Evolutionary conservation across 106 monocot species (phyloP), one percentile per base, ranked within the genome.

Genomic region (Dioscorea dumetorum): DNA sequence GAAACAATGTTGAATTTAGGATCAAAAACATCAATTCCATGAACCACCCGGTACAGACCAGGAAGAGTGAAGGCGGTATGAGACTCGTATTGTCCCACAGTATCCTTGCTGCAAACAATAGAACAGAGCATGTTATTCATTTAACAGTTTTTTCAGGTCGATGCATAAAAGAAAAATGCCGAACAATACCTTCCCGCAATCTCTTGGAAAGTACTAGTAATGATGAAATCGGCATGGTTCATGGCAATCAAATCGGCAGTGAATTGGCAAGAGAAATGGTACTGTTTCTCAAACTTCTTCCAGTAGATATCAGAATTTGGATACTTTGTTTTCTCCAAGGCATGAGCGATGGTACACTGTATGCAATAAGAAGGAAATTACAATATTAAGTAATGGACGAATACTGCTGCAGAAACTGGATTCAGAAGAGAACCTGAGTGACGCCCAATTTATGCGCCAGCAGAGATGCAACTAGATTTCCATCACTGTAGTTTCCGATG

Each of bases 241-340:
- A 90, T 90, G 32, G 90, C 90, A 21, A 90, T 81, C n/a, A 90
- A 68, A 49, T 90, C 90, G 33, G 86, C 86, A 0, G 90, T 90
- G 70, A 90, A 90, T 68, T 90, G 90, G 73, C 86, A 83, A 33
- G 90, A 90, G 83, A 90, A 90, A 67, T 90, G 90, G 28, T 90
- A 90, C 71, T 90, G 82, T 8, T 90, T 34, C 72, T 90, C 90
- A 70, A 83, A 78, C 7, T 83, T 86, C 68, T 86, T 90, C 85
- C 86, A 90, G 67, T 90, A 90, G 9, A 90, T 70, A 70, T 90
- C 86, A 0, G 90, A 90, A 61, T 90, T 79, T 0, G 86, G 90
- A 49, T 90, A 90, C 80, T 90, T 86, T n/a, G 86, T 90, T 63
- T 90, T 90, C 78, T 90, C 89, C 63, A 90, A 73, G 9, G 85